These are phyloP conservation scores for Ustilago hordei DNA, from an alignment of 1,284 basidiomycete species.

Conservation along the genomic window DNA sequence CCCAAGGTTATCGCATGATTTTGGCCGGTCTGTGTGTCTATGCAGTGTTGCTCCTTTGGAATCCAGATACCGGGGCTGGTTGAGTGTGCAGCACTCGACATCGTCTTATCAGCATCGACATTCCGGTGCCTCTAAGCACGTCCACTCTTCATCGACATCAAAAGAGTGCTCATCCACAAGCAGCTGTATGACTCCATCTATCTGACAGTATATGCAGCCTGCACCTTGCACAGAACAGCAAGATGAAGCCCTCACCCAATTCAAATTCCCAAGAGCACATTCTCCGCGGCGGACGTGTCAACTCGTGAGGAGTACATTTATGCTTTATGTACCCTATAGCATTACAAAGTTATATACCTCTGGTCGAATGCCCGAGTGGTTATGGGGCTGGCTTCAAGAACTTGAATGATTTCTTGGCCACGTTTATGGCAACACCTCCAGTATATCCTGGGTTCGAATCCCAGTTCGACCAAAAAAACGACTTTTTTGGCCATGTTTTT, in stretches of 20 bases:
- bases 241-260: too few species aligned
- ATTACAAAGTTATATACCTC: not conserved
- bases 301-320: too few species aligned
- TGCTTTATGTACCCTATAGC: not conserved
- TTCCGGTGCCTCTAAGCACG: not conserved
- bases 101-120: not conserved
- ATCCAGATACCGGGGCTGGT: not conserved
- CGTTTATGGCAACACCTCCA: slow-evolving; percentile 49
- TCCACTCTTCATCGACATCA: not conserved
- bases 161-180: not conserved
- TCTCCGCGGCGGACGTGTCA: not conserved
- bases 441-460: slow-evolving; percentile 56
- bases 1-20: not conserved
- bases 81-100: not conserved
- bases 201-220: not conserved
- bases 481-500: slow-evolving; percentile 15
- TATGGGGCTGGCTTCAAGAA: slow-evolving; percentile 58
- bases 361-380: slow-evolving; percentile 58
- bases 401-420: slow-evolving; percentile 40
- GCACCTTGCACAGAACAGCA: too few species aligned
- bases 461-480: slow-evolving; percentile 50
- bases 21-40: not conserved
- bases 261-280: slow-evolving; percentile 1
- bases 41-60: not conserved
- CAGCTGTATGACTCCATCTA: not conserved